Base-by-base conservation (phyloP, 768 basidiomycete genomes). In the Neoboletus magnificus region DNA sequence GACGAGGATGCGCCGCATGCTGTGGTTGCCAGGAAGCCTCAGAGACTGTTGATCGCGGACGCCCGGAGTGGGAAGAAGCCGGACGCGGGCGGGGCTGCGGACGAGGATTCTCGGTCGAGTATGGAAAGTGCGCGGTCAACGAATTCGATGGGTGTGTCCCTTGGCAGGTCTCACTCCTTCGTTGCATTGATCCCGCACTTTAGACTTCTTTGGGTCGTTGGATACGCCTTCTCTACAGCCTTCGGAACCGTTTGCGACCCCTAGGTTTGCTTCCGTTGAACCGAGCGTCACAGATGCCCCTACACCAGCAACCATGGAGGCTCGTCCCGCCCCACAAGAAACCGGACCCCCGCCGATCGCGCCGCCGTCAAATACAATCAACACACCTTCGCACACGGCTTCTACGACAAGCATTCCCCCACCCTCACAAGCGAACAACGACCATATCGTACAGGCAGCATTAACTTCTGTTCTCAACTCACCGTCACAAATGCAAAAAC, bases 41-140 rank as follows among this genome's bases (percentile, higher is more conserved):
- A 82, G 46, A 73, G 89, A 39, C 70, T 93, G 35, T 79, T 92
- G 82, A 92, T 93, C 51, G 86, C 83, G 43, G 83, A 77, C 56
- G 73, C 70, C 1, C 66, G 66, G 55, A 73, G 58, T 73, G 69
- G 65, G 27, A 46, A 76, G 32, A 76, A 78, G 63, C 59, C 65
- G 3, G 70, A 75, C 3, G 66, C 69, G 23, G 65, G 64, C 10
- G 77, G 74, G 44, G 73, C 67, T 2, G 74, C 72, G 45, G 77
- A 80, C 48, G 79, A 81, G 48, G 77, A 72, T 33, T 66, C 67
- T 2, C 58, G 67, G 52, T 62, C 65, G 45, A 66, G 68, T 25
- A 56, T 61, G 59, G 68, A 72, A 15, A 70, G 68, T 40, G 55
- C 62, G 7, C 61, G 65, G 25, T 63, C 63, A 33, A 42, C 62